phyloP scores from a whole-genome alignment of 768 basidiomycete species.

The Collybiopsis luxurians region DNA sequence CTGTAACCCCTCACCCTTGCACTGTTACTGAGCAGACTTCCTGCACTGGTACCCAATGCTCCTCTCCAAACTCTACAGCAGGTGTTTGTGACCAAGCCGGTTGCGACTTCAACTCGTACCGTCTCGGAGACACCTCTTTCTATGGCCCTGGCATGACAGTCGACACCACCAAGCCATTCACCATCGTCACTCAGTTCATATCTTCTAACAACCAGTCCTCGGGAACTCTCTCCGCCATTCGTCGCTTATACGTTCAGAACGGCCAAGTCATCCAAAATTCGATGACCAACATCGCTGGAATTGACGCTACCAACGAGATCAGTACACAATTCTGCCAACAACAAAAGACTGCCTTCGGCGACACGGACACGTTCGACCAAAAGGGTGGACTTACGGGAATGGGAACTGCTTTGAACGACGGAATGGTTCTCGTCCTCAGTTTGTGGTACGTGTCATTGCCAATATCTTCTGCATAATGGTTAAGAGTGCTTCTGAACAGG shows the following conservation, averaged over 20 bases:
- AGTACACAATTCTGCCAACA: conserved; percentile 35
- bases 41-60: conserved; percentile 42
- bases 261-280: conserved; percentile 22
- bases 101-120: conserved; percentile 64
- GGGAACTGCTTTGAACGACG: conserved; percentile 20
- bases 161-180: conserved; percentile 50
- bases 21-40: conserved; percentile 33
- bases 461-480: no score
- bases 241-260: conserved; percentile 36
- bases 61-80: conserved; percentile 31
- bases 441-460: no score
- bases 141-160: conserved; percentile 46
- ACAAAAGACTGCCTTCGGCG: conserved; percentile 31
- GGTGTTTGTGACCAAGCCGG: conserved; percentile 54
- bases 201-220: conserved; percentile 41
- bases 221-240: conserved; percentile 51
- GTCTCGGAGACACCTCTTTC: conserved; percentile 47
- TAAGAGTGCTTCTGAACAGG: no score
- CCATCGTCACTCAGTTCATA: conserved; percentile 56
- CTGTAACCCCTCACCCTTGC: conserved; percentile 41
- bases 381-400: conserved; percentile 28
- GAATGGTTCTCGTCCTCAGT: conserved; percentile 32
- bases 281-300: conserved; percentile 30
- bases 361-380: conserved; percentile 31
- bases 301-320: conserved; percentile 31